These are phyloP conservation scores for Metschnikowia noctiluminum DNA, from an alignment of 805 yeast genomes.

Conservation along the genomic window DNA sequence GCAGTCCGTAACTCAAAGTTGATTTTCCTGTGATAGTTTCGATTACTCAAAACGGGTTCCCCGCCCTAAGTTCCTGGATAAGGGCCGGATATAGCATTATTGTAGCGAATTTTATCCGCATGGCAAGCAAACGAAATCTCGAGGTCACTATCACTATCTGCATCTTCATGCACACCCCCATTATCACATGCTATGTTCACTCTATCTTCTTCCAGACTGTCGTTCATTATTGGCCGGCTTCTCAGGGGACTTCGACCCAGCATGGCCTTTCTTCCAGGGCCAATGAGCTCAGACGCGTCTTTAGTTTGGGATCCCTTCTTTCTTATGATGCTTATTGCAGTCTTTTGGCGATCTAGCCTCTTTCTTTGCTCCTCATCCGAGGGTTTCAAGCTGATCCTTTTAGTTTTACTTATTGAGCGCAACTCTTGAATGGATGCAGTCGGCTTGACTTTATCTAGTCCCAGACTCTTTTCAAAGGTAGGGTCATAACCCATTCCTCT, in stretches of 20 bases:
- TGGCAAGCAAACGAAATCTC: constrained; percentile 31
- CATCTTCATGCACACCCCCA: background rate
- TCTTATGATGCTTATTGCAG: constrained; percentile 16
- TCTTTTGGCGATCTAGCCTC: constrained; percentile 23
- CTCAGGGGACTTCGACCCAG: background rate
- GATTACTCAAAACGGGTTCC: background rate
- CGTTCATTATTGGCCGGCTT: background rate
- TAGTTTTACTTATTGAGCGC: constrained; percentile 12
- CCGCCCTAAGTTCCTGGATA: background rate
- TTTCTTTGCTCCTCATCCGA: constrained; percentile 18
- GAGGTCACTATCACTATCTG: constrained; percentile 25
- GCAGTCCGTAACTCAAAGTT: background rate
- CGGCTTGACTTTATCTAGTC: constrained; percentile 3
- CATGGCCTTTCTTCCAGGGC: background rate
- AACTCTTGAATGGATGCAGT: constrained; percentile 16
- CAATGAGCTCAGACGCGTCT: background rate
- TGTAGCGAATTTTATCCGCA: constrained; percentile 19
- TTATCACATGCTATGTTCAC: constrained; percentile 3
- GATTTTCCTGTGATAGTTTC: constrained; percentile 1
- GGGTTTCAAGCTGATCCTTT: constrained; percentile 14
- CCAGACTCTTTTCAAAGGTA: constrained; percentile 20
- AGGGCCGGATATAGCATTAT: constrained; percentile 8
- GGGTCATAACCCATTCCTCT: constrained; percentile 53
- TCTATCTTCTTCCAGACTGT: constrained; percentile 1
- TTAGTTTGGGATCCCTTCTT: background rate